Evolutionary conservation across 305 asterid species (phyloP).

Genomic region (Salvia sclarea): DNA sequence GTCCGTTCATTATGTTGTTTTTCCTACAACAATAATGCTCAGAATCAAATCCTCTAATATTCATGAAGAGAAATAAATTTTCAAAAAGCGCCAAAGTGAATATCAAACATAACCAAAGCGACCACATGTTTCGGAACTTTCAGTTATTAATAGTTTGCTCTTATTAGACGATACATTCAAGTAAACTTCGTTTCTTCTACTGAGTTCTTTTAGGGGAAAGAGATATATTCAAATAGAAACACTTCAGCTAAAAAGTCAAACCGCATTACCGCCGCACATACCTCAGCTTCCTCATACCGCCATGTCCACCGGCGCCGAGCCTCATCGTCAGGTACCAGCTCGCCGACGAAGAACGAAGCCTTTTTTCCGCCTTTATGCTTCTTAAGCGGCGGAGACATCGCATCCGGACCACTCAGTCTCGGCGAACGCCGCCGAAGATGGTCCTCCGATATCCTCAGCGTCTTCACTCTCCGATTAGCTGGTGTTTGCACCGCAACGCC

Average conservation of each 20-base stretch:
- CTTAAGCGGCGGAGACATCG: slow-evolving; percentile 37
- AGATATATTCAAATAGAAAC: neutral
- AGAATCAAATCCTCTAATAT: slow-evolving; percentile 3
- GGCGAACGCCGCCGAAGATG: slow-evolving; percentile 36
- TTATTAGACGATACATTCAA: neutral
- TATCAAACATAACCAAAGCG: neutral
- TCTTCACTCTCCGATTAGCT: slow-evolving; percentile 30
- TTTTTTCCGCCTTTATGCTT: slow-evolving; percentile 34
- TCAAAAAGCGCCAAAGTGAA: neutral
- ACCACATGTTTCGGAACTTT: no score
- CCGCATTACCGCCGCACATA: slow-evolving; percentile 23
- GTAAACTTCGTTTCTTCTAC: neutral
- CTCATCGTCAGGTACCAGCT: slow-evolving; percentile 45
- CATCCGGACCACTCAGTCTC: slow-evolving; percentile 31
- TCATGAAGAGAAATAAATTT: neutral
- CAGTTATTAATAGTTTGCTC: no score
- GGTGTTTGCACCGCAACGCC: slow-evolving; percentile 19
- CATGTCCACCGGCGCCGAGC: slow-evolving; percentile 53
- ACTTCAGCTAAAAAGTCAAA: neutral
- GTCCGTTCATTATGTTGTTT: slow-evolving; percentile 25
- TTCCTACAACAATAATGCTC: slow-evolving; percentile 34
- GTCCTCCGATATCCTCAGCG: slow-evolving; percentile 29
- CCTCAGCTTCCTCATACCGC: slow-evolving; percentile 45
- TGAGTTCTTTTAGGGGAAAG: neutral
- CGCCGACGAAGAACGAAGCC: slow-evolving; percentile 43